Percentiles rank a stretch among this genome's conserved stretches.
These are phyloP conservation scores for Penicillium macrosclerotiorum DNA, from an alignment of 495 filamentous ascomycete genomes.

Conservation along the genomic window DNA sequence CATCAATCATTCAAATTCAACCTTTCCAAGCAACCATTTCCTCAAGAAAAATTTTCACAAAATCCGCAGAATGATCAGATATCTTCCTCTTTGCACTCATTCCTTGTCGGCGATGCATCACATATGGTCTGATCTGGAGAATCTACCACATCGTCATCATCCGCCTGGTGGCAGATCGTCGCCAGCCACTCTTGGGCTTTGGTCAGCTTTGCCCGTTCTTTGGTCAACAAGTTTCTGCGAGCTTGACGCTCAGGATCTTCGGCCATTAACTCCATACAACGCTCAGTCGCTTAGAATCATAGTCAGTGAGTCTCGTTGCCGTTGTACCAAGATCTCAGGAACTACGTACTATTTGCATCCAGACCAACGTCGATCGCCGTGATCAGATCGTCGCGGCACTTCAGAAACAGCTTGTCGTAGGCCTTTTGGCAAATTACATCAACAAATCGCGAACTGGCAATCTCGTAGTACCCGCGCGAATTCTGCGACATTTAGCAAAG, in stretches of 20 bases:
- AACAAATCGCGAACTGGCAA: conserved; percentile 48
- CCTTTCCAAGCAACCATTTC: too few relatives aligned
- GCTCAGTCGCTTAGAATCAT: conserved; percentile 8
- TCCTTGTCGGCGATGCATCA: too few relatives aligned
- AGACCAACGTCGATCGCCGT: conserved; percentile 33
- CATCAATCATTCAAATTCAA: too few relatives aligned
- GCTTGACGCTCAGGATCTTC: conserved; percentile 47
- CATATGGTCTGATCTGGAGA: too few relatives aligned
- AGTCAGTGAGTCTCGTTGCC: background rate
- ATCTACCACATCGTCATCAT: conserved; percentile 24
- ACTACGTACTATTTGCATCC: conserved; percentile 33
- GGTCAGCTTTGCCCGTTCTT: conserved; percentile 42
- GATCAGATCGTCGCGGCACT: conserved; percentile 38
- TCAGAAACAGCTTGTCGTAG: conserved; percentile 44
- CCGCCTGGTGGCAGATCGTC: conserved; percentile 10
- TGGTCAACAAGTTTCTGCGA: conserved; percentile 34
- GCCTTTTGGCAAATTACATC: conserved; percentile 49
- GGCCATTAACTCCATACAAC: conserved; percentile 36
- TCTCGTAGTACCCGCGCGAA: conserved; percentile 51
- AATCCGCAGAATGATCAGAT: too few relatives aligned
- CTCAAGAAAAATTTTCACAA: too few relatives aligned
- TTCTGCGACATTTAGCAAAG: conserved; percentile 23
- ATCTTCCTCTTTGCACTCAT: too few relatives aligned
- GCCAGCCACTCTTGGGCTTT: conserved; percentile 45
- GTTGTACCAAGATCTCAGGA: background rate